Evolutionary conservation across 352 stramenopile species (phyloP).

Genomic region (Pythium apleroticum): DNA sequence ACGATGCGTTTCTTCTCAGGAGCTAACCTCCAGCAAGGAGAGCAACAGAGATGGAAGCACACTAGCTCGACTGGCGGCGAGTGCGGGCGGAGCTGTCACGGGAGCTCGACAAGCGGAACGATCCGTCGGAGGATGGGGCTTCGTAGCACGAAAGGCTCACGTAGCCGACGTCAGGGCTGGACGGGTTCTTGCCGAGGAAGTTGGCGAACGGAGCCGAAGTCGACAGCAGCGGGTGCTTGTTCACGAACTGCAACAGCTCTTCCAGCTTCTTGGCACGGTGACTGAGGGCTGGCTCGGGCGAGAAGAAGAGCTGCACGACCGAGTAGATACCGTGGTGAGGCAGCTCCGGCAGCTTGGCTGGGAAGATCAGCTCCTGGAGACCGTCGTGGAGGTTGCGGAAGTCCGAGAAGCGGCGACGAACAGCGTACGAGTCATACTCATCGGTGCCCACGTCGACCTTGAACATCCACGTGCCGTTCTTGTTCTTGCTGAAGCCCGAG

Average conservation of each 20-base stretch:
- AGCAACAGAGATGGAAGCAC: constrained; percentile 1
- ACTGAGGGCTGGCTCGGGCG: constrained; percentile 54
- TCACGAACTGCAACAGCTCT: constrained; percentile 58
- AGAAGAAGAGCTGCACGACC: constrained; percentile 66
- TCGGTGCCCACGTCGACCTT: constrained; percentile 65
- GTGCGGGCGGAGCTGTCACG: constrained; percentile 6
- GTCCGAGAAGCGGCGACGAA: constrained; percentile 73
- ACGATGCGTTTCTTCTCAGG: background rate
- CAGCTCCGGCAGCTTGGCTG: constrained; percentile 38
- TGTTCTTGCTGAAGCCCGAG: constrained; percentile 63
- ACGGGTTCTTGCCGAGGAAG: constrained; percentile 77
- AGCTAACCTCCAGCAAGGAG: constrained; percentile 10
- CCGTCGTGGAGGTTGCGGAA: constrained; percentile 70
- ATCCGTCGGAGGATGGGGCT: constrained; percentile 43
- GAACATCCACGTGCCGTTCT: constrained; percentile 73
- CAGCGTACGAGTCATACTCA: constrained; percentile 57
- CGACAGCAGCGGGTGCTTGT: constrained; percentile 48
- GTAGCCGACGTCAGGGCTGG: constrained; percentile 60
- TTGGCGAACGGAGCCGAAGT: constrained; percentile 43
- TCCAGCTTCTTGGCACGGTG: constrained; percentile 54
- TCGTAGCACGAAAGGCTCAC: constrained; percentile 74
- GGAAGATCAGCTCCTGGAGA: constrained; percentile 36
- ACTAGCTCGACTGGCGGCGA: constrained; percentile 24
- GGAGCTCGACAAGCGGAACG: constrained; percentile 24
- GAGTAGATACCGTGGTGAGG: constrained; percentile 65